Evolutionary conservation across 768 basidiomycete species (phyloP).

Genomic region (Macrocybe gigantea): DNA sequence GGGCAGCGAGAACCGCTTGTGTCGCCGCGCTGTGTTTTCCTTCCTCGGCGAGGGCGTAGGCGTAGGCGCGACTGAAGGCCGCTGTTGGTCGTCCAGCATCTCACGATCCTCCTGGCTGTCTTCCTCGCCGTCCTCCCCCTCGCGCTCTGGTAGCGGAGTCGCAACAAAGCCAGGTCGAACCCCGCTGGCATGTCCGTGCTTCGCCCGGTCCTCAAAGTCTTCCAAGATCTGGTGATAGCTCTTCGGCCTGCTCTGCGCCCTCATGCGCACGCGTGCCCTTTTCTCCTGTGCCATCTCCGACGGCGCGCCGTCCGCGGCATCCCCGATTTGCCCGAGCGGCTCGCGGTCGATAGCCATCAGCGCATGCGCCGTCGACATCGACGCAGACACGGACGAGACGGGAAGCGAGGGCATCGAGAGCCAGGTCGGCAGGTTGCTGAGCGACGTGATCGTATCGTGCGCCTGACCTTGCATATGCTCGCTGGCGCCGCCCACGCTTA

Average conservation of each 20-base stretch:
- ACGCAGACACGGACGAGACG: conserved; percentile 21
- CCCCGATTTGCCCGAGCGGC: conserved; percentile 1
- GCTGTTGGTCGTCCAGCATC: not conserved
- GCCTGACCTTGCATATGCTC: conserved; percentile 8
- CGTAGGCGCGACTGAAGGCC: conserved; percentile 9
- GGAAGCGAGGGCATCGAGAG: conserved; percentile 53
- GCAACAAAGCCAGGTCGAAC: conserved; percentile 6
- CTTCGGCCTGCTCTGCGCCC: conserved; percentile 38
- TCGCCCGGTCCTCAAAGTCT: conserved; percentile 44
- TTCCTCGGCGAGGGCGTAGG: conserved; percentile 25
- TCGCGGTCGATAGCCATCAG: conserved; percentile 26
- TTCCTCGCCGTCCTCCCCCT: conserved; percentile 2
- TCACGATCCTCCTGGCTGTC: conserved; percentile 1
- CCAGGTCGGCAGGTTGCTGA: conserved; percentile 48
- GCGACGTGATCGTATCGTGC: conserved; percentile 39
- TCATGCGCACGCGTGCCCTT: conserved; percentile 13
- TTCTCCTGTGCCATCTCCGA: conserved; percentile 9
- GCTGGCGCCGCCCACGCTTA: conserved; percentile 2
- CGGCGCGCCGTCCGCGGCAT: conserved; percentile 8
- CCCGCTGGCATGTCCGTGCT: conserved; percentile 4
- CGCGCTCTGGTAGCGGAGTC: conserved; percentile 9
- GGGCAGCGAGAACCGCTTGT: conserved; percentile 72
- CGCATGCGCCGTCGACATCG: conserved; percentile 26
- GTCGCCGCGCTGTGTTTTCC: conserved; percentile 58
- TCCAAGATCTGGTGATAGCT: conserved; percentile 66